Evolutionary conservation across 179 eudicot genomes (phyloP).

Genomic region (Nepenthes alata): DNA sequence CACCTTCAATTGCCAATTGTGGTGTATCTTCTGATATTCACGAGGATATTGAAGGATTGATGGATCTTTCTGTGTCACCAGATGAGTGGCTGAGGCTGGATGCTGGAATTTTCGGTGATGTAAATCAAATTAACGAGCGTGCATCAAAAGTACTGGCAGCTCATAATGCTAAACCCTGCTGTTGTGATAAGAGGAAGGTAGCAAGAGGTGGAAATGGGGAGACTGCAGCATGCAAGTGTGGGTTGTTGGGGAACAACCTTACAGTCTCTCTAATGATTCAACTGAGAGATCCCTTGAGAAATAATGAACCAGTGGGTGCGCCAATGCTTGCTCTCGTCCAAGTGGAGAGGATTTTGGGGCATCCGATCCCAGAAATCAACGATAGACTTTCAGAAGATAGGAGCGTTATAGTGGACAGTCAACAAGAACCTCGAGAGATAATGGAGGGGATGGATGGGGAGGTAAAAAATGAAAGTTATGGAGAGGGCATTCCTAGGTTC

Average conservation of each 20-base stretch:
- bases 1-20: slow-evolving; percentile 32
- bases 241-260: slow-evolving; percentile 30
- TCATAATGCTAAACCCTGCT: slow-evolving; percentile 20
- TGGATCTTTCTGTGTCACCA: slow-evolving; percentile 35
- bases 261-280: slow-evolving; percentile 37
- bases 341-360: slow-evolving; percentile 25
- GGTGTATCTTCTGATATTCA: neutral
- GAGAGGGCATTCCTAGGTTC: slow-evolving; percentile 20
- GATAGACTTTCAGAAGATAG: slow-evolving; percentile 4
- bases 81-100: slow-evolving; percentile 57
- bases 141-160: slow-evolving; percentile 25
- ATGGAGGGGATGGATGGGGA: slow-evolving; percentile 5
- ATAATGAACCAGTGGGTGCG: slow-evolving; percentile 56
- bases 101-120: slow-evolving; percentile 16
- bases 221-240: slow-evolving; percentile 11
- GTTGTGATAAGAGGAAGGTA: slow-evolving; percentile 1
- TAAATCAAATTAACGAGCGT: slow-evolving; percentile 16
- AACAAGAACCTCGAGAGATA: neutral
- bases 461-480: neutral
- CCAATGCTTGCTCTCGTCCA: slow-evolving; percentile 52
- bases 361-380: slow-evolving; percentile 3
- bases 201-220: slow-evolving; percentile 10
- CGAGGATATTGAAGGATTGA: slow-evolving; percentile 21
- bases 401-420: neutral
- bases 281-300: slow-evolving; percentile 60